Percentiles rank a stretch among this genome's conserved stretches.
Evolutionary conservation across 2,329 filamentous ascomycete genomes (phyloP).

Genomic region (Biscogniauxia marginata): DNA sequence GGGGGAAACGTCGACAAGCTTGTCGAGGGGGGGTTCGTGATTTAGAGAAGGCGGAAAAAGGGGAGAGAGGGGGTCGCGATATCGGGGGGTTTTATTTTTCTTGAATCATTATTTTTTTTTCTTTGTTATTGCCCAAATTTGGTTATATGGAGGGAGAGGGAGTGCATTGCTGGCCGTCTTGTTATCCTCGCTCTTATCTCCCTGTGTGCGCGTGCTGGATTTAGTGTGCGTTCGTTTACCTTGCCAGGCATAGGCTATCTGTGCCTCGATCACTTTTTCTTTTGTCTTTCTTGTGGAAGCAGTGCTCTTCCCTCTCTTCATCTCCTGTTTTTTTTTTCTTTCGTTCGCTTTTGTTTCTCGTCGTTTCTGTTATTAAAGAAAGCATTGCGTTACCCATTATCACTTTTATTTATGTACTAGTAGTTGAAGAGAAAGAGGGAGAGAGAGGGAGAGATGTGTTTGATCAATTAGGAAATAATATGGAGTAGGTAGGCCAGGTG

Average conservation of each 20-base stretch:
- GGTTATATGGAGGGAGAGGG: background rate
- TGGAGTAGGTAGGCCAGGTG: background rate
- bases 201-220: too few species aligned
- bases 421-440: too few species aligned
- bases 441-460: background rate
- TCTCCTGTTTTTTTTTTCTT: too few species aligned
- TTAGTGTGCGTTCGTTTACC: too few species aligned
- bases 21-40: constrained; percentile 47
- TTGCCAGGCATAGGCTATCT: too few species aligned
- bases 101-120: background rate
- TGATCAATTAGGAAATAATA: background rate
- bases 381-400: background rate
- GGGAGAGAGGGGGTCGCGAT: background rate
- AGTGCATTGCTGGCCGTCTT: background rate
- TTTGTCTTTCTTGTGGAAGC: too few species aligned
- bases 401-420: background rate
- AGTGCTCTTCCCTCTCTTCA: too few species aligned
- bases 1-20: constrained; percentile 64
- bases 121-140: background rate
- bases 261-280: too few species aligned
- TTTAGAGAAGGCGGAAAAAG: background rate
- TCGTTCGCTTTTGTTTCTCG: too few species aligned
- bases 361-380: background rate
- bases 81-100: background rate
- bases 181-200: background rate